phyloP scores from a whole-genome alignment of 116 monocot genomes.

The Papilionanthe hybrid region DNA sequence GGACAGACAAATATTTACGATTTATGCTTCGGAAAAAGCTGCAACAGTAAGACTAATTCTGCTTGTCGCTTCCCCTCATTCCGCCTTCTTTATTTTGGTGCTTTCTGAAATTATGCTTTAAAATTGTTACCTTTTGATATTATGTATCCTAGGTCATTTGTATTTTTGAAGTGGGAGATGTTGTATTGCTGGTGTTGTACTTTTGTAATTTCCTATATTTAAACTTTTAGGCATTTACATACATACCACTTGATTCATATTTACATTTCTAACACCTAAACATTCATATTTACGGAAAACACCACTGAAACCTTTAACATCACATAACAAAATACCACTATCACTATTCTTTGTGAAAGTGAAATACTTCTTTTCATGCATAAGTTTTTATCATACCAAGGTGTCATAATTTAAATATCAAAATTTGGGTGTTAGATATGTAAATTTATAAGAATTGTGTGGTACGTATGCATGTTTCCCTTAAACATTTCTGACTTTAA shows the following conservation, averaged over 20 bases:
- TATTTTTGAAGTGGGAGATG: background rate
- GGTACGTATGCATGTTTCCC: no score
- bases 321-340: no score
- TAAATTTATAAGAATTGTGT: no score
- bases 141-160: background rate
- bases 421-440: no score
- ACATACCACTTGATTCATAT: no score
- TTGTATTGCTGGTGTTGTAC: background rate
- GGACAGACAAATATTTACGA: constrained; percentile 84
- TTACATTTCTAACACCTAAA: no score
- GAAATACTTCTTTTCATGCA: no score
- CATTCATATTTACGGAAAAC: no score
- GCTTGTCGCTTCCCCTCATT: background rate
- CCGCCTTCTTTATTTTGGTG: background rate
- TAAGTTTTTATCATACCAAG: no score
- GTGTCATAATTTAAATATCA: no score
- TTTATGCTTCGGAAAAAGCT: constrained; percentile 86
- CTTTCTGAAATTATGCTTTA: background rate
- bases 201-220: background rate
- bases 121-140: background rate
- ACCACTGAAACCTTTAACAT: no score
- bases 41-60: constrained; percentile 44
- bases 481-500: background rate
- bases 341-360: no score
- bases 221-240: background rate